phyloP scores from a whole-genome alignment of 257 asterid genomes.

The Solanum pinnatisectum region DNA sequence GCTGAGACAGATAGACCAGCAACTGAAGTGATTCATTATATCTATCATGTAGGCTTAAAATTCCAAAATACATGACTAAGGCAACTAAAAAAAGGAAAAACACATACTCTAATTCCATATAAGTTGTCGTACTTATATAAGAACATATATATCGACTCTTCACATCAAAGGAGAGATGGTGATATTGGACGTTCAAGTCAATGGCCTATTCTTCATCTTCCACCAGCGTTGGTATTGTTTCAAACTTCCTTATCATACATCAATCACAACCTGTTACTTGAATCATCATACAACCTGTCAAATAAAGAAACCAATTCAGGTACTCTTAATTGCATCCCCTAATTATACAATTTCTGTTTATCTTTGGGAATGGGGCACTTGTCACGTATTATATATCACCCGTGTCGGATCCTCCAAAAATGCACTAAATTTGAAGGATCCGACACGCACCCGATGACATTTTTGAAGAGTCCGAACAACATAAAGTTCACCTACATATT shows the following conservation, averaged over 20 bases:
- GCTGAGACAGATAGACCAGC: neutral
- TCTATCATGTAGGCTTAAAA: neutral
- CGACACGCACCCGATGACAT: neutral
- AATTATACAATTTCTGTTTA: neutral
- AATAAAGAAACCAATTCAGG: neutral
- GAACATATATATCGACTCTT: neutral
- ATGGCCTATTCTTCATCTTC: neutral
- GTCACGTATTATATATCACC: neutral
- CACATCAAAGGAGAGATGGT: neutral
- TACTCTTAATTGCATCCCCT: neutral
- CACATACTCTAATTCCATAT: neutral
- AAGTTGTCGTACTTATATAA: neutral
- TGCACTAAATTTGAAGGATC: neutral
- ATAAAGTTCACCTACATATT: neutral
- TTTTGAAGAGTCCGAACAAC: neutral
- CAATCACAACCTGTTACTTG: neutral
- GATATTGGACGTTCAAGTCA: neutral
- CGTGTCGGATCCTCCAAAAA: neutral
- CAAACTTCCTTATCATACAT: neutral
- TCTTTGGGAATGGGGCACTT: neutral
- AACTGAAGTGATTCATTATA: neutral
- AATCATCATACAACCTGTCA: neutral
- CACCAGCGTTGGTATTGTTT: neutral
- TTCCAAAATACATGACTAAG: neutral
- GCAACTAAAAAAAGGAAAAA: neutral